These are phyloP conservation scores for Vitis cinerea DNA, from an alignment of 164 flowering plant species.

Conservation along the genomic window DNA sequence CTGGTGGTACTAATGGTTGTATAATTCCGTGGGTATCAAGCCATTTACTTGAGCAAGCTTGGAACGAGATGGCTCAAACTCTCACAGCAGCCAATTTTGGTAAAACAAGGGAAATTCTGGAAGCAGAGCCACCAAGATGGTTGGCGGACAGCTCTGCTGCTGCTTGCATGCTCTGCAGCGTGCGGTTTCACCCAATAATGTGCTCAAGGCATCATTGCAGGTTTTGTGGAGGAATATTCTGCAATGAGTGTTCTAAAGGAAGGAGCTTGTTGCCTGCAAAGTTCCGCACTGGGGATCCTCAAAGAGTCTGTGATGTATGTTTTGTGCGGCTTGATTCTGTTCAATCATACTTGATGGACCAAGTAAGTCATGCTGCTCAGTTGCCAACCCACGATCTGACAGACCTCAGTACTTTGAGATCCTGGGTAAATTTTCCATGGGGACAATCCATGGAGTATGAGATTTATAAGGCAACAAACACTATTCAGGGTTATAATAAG, in stretches of 20 bases:
- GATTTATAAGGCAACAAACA: slow-evolving; percentile 93
- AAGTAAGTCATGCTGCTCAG: slow-evolving; percentile 92
- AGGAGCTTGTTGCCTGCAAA: slow-evolving; percentile 83
- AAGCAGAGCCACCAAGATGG: slow-evolving; percentile 92
- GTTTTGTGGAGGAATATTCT: slow-evolving; percentile 94
- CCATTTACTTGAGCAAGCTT: slow-evolving; percentile 81
- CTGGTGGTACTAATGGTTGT: slow-evolving; percentile 44
- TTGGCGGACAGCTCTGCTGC: slow-evolving; percentile 88
- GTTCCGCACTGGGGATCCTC: slow-evolving; percentile 66
- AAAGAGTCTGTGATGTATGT: slow-evolving; percentile 88
- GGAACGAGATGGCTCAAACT: slow-evolving; percentile 95
- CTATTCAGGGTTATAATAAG: slow-evolving; percentile 64
- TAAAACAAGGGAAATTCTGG: slow-evolving; percentile 61
- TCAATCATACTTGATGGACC: slow-evolving; percentile 81
- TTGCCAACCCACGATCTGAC: slow-evolving; percentile 89
- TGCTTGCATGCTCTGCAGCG: slow-evolving; percentile 87
- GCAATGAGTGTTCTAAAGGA: slow-evolving; percentile 80
- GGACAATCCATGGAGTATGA: slow-evolving; percentile 96
- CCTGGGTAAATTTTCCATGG: slow-evolving; percentile 98
- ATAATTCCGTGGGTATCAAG: slow-evolving; percentile 55
- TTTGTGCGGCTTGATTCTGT: slow-evolving; percentile 85
- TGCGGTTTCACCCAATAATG: slow-evolving; percentile 91
- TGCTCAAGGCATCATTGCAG: slow-evolving; percentile 94
- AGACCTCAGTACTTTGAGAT: slow-evolving; percentile 93
- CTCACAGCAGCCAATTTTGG: slow-evolving; percentile 72